Base-by-base conservation (phyloP, 2,329 filamentous ascomycete species). In the Aureobasidium zeae region DNA sequence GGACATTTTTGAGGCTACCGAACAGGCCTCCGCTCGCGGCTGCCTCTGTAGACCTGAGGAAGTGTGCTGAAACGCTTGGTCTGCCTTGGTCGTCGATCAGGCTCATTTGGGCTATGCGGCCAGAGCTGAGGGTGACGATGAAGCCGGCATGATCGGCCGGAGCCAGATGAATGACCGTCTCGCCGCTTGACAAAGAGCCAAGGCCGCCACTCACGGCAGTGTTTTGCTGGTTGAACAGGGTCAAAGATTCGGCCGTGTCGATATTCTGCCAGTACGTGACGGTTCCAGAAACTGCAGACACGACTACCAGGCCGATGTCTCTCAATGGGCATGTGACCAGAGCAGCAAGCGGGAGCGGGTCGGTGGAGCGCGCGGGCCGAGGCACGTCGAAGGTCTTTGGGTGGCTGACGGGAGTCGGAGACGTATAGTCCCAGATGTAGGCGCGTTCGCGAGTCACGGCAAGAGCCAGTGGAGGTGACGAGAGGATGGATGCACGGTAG, bases 221-320 rank as follows among this genome's bases (percentile, higher is more conserved):
- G 51, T 83, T 79, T 56, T 85, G 83, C 58, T 93, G 83, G 51
- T 83, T 81, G 56, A 89, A 84, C 29, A 93, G 76, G 50, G 84
- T 85, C 44, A 93, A 73, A 1, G 86, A 86, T 28, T 87, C 84
- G 8, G 86, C 87, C 61, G 80, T 87, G 45, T 89, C 87, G 50
- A 96, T 84, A 28, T 86, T 93, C 60, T 96, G 91, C 87, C 91
- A 96, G 62, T 91, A 96, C 32, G 86, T 81, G 41, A 96, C 78
- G 61, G 81, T 88, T 41, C 91, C 91, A 36, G 74, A 87, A 13
- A 76, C 77, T 10, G 89, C 84, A 67, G 89, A 85, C 26, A 96
- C 73, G 26, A 95, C 76, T 20, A 98, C 77, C 26, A 98, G 72
- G 2, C 91, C 91, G 24, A 88, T 83, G 36, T 78, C 77, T n/a